Base-by-base conservation (phyloP, 164 flowering plant genomes). In the Echeveria elegans region DNA sequence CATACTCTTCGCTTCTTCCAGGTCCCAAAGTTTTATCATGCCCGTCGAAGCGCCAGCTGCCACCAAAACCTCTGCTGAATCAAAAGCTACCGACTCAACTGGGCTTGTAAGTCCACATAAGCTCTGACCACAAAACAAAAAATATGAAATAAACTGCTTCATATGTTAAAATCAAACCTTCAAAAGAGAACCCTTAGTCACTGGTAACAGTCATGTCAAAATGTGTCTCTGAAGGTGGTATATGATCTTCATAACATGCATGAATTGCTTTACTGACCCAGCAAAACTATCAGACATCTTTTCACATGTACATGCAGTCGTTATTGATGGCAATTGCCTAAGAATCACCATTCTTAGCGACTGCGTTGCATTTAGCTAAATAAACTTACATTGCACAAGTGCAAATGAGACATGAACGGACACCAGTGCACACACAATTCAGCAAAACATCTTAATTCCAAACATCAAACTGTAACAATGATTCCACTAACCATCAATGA, bases 1-100 rank as follows among this genome's bases (percentile, higher is more conserved):
- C 97, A 77, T 74, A 90, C 97, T 78, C 77, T 90, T 90, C 74
- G 87, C 79, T 77, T 86, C 91, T 83, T 90, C 97, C 69, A 90
- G 70, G 76, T 90, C 92, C 97, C 97, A 90, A 56, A 88, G 78
- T 79, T 90, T 90, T 64, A 87, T 77, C 29, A 79, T 80, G 64
- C 97, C 97, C 56, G 82, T 43, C 61, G 91, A 86, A 77, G 95
- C 85, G 72, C 97, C 97, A 70, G 82, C 88, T 72, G 82, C 77
- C 69, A 88, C 93, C 74, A 85, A 81, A 70, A 80, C 88, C 79
- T 90, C 97, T 19, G 79, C 74, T 10, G 93, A 75, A 74, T 90
- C 88, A 84, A 90, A 90, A 66, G 86, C 77, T 65, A 87, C 76
- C 65, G 88, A 83, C 72, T 88, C 95, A 43, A 90, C 82, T 7